Conservation (phyloP, 495 filamentous ascomycete genomes). For the Neurospora sp. region DNA sequence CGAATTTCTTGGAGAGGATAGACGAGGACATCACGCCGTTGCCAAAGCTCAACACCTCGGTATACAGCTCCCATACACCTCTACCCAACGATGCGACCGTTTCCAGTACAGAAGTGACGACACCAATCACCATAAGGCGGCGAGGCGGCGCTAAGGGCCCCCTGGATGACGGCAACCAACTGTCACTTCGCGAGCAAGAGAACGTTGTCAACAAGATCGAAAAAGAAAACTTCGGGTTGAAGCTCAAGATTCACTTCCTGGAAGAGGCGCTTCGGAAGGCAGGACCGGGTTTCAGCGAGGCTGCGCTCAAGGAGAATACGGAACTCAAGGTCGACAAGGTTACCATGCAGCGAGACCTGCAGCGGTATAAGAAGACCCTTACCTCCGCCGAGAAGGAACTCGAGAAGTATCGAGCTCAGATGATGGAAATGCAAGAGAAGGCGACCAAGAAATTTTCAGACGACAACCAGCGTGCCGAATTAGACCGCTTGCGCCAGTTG, state of each 20-base stretch:
- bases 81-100: constrained; percentile 51
- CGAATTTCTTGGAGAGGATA: constrained; percentile 53
- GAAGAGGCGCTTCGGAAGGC: constrained; percentile 71
- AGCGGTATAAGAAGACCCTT: constrained; percentile 71
- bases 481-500: constrained; percentile 43
- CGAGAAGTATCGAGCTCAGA: constrained; percentile 65
- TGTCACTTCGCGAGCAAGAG: constrained; percentile 89
- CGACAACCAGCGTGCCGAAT: constrained; percentile 47
- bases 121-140: constrained; percentile 57
- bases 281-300: constrained; percentile 78
- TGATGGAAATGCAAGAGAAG: constrained; percentile 70
- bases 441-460: constrained; percentile 64
- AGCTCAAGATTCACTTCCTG: constrained; percentile 73
- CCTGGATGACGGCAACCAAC: constrained; percentile 71
- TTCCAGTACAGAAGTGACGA: constrained; percentile 69
- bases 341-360: constrained; percentile 77
- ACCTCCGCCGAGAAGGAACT: constrained; percentile 67
- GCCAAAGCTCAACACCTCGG: constrained; percentile 38
- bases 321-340: constrained; percentile 86
- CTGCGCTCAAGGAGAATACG: constrained; percentile 84
- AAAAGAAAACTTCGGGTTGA: constrained; percentile 78
- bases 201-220: constrained; percentile 91
- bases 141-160: constrained; percentile 52
- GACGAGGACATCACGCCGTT: constrained; percentile 57
- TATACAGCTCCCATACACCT: constrained; percentile 41